Percentiles rank a stretch among this genome's conserved stretches.
phyloP scores from a whole-genome alignment of 352 stramenopile genomes.

The Elongisporangium anandrum region DNA sequence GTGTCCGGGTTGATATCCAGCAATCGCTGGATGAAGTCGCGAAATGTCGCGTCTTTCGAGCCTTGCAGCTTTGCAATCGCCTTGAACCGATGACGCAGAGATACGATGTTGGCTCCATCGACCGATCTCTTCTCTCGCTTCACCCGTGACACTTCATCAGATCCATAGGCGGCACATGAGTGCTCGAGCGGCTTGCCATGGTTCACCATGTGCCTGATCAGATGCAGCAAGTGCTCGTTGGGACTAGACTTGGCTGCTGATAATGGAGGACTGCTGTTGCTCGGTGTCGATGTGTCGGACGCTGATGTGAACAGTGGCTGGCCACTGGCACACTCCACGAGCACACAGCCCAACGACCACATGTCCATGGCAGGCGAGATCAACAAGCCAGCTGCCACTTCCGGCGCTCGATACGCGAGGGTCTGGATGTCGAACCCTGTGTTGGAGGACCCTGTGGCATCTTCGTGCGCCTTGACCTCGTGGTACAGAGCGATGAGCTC shows the following conservation, averaged over 20 bases:
- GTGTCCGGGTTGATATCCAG: constrained; percentile 43
- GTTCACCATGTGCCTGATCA: constrained; percentile 38
- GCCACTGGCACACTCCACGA: constrained; percentile 58
- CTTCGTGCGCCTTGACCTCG: constrained; percentile 17
- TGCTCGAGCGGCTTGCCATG: constrained; percentile 17
- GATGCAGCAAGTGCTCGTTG: constrained; percentile 35
- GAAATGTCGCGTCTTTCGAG: constrained; percentile 25
- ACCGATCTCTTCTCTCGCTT: not conserved
- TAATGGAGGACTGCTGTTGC: constrained; percentile 3
- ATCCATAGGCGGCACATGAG: constrained; percentile 18
- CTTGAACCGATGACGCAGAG: constrained; percentile 20
- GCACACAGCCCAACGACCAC: constrained; percentile 74
- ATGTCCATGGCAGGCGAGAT: constrained; percentile 67
- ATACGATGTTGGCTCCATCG: constrained; percentile 4
- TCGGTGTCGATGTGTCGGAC: constrained; percentile 1
- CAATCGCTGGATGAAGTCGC: constrained; percentile 47
- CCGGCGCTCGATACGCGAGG: constrained; percentile 62
- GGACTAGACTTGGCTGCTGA: constrained; percentile 9
- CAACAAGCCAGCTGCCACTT: constrained; percentile 56
- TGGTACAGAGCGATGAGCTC: constrained; percentile 30
- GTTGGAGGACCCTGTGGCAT: constrained; percentile 3
- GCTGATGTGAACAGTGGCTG: constrained; percentile 43
- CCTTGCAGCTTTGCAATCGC: constrained; percentile 13
- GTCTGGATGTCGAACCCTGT: constrained; percentile 69
- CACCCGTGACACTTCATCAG: not conserved